Conservation (phyloP, 2,329 filamentous ascomycete genomes). For the Stachybotrys chlorohalonatus region DNA sequence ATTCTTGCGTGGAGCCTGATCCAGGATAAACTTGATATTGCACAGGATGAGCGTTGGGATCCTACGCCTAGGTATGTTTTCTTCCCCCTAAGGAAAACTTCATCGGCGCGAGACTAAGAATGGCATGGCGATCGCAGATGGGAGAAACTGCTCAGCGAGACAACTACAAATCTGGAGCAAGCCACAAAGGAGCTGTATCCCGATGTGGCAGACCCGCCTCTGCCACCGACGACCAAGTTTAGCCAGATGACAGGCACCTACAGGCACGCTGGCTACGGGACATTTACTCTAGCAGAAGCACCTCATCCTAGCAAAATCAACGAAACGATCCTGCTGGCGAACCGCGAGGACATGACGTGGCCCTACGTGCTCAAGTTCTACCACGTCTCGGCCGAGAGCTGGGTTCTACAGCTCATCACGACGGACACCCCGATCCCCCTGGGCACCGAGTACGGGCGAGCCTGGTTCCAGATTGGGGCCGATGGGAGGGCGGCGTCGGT, state of each 20-base stretch:
- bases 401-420: constrained; percentile 9
- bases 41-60: constrained; percentile 9
- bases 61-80: constrained; percentile 10
- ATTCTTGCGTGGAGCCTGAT: constrained; percentile 18
- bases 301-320: constrained; percentile 4
- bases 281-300: constrained; percentile 9
- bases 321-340: constrained; percentile 12
- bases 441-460: constrained; percentile 2
- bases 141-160: constrained; percentile 1
- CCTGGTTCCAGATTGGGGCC: constrained; percentile 7
- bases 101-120: background rate
- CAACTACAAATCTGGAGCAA: constrained; percentile 14
- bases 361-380: constrained; percentile 10
- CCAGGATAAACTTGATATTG: constrained; percentile 17
- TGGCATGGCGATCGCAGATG: constrained; percentile 1
- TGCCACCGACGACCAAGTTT: constrained; percentile 23
- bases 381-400: constrained; percentile 18
- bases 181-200: constrained; percentile 28
- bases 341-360: constrained; percentile 14
- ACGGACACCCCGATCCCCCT: background rate
- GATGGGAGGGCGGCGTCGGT: constrained; percentile 7
- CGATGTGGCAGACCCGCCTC: constrained; percentile 19
- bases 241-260: constrained; percentile 31
- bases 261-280: constrained; percentile 30
- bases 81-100: background rate